Evolutionary conservation across 768 basidiomycete genomes (phyloP), one percentile per base, ranked within the genome.

Genomic region (Kwoniella sp.): DNA sequence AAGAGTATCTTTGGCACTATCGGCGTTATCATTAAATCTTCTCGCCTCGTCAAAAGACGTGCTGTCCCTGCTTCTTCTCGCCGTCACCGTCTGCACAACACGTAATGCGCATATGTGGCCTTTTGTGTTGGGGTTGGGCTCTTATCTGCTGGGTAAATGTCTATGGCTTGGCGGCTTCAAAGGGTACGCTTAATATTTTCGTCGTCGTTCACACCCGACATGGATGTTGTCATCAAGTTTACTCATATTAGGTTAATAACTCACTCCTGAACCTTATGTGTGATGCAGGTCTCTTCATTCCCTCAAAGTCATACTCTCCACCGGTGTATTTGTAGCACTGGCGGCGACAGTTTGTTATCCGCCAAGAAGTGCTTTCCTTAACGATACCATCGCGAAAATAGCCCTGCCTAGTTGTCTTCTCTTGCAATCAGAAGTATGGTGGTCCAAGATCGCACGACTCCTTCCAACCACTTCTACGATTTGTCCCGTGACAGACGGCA

Each of bases 141-240:
- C 92, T 37, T 86, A 94, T 79, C 82, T 96, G 6, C 80, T 95
- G 1, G 92, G 90, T 4, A 96, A 92, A 81, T 96, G 95, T 72
- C 63, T 95, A 1, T 90, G 87, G 77, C 82, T 94, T 8, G 91
- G 92, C n/a, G 81, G 83, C 26, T 69, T 71, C 8, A 74, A 84
- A 51, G 92, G 92, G 92, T 92, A 77, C 68, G 66, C 86, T 63
- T 33, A 2, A 19, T 17, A 17, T 25, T n/a, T 50, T n/a, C 1
- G 27, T 30, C 25, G 21, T 17, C 12, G 6, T 4, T 21, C 19
- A 6, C 29, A 48, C 25, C n/a, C n/a, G n/a, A n/a, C n/a, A n/a
- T n/a, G n/a, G n/a, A n/a, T n/a, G n/a, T n/a, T n/a, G n/a, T n/a
- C n/a, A n/a, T n/a, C n/a, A n/a, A n/a, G n/a, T n/a, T n/a, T n/a